Conservation (phyloP, 2,329 filamentous ascomycete species). For the Venturia aucupariae region DNA sequence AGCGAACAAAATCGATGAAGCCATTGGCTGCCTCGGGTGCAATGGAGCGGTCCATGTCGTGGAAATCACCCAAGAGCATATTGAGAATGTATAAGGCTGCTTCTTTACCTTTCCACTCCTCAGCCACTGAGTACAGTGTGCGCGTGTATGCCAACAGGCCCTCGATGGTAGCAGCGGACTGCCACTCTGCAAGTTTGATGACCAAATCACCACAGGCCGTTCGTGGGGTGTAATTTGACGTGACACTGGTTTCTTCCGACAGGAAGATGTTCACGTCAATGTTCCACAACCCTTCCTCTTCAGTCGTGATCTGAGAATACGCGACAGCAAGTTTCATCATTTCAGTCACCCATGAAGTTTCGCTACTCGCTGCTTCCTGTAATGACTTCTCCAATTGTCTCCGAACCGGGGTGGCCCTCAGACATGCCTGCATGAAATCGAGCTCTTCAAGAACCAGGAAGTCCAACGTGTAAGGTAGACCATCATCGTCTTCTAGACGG, state of each 20-base stretch:
- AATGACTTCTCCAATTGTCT: slow-evolving; percentile 80
- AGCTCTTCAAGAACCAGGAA: slow-evolving; percentile 89
- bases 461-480: slow-evolving; percentile 88
- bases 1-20: slow-evolving; percentile 73
- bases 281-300: slow-evolving; percentile 93
- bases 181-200: slow-evolving; percentile 88
- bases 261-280: slow-evolving; percentile 94
- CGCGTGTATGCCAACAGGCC: slow-evolving; percentile 71
- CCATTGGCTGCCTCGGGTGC: slow-evolving; percentile 58
- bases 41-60: slow-evolving; percentile 67
- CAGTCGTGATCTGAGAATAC: slow-evolving; percentile 81
- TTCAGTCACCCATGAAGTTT: slow-evolving; percentile 73
- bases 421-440: slow-evolving; percentile 85
- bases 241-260: slow-evolving; percentile 89
- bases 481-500: slow-evolving; percentile 79
- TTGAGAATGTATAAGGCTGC: slow-evolving; percentile 78
- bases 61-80: slow-evolving; percentile 72
- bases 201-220: slow-evolving; percentile 87
- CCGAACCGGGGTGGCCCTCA: slow-evolving; percentile 80
- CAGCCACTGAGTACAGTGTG: slow-evolving; percentile 52
- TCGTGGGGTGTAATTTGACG: slow-evolving; percentile 89
- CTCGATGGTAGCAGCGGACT: slow-evolving; percentile 65
- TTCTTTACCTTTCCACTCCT: slow-evolving; percentile 62
- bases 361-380: slow-evolving; percentile 44
- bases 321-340: slow-evolving; percentile 77